A percentile compares a stretch with the other conserved stretches of the same genome.
phyloP scores from a whole-genome alignment of 2,329 filamentous ascomycete species.

The Xenoacremonium recifei region DNA sequence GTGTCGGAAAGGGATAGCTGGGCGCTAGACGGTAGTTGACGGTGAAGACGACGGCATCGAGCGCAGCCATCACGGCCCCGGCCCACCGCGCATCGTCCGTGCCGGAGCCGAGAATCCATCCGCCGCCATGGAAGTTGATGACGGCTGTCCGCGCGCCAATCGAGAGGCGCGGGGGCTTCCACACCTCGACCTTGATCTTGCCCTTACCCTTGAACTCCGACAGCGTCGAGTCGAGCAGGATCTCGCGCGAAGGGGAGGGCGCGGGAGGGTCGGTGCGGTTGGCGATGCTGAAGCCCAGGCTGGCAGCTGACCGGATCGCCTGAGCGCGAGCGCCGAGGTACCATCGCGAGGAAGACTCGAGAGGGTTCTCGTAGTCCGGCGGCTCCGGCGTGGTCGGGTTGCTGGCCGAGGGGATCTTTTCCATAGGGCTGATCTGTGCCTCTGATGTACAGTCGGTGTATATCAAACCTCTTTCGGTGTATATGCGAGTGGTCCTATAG shows the following conservation, averaged over 20 bases:
- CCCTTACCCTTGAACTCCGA: slow-evolving; percentile 33
- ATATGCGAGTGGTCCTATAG: too few species aligned
- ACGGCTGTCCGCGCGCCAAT: slow-evolving; percentile 49
- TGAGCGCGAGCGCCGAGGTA: slow-evolving; percentile 41
- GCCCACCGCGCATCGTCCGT: slow-evolving; percentile 65
- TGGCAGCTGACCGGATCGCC: slow-evolving; percentile 43
- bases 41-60: slow-evolving; percentile 59
- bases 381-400: slow-evolving; percentile 31
- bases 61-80: slow-evolving; percentile 47
- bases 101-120: slow-evolving; percentile 61
- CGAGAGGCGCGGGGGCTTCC: slow-evolving; percentile 35
- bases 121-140: slow-evolving; percentile 67
- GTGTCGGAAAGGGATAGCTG: slow-evolving; percentile 61
- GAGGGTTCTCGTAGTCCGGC: slow-evolving; percentile 42
- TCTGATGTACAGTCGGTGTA: too few species aligned
- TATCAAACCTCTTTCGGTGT: too few species aligned
- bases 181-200: slow-evolving; percentile 48
- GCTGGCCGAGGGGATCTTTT: slow-evolving; percentile 25
- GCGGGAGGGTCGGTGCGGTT: slow-evolving; percentile 41
- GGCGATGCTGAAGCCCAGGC: slow-evolving; percentile 40
- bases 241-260: slow-evolving; percentile 35
- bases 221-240: slow-evolving; percentile 44
- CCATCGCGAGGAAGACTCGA: slow-evolving; percentile 44
- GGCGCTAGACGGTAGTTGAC: slow-evolving; percentile 70
- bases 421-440: too few species aligned